Evolutionary conservation across 2,329 filamentous ascomycete genomes (phyloP).

Genomic region (Pestalotiopsis sp.): DNA sequence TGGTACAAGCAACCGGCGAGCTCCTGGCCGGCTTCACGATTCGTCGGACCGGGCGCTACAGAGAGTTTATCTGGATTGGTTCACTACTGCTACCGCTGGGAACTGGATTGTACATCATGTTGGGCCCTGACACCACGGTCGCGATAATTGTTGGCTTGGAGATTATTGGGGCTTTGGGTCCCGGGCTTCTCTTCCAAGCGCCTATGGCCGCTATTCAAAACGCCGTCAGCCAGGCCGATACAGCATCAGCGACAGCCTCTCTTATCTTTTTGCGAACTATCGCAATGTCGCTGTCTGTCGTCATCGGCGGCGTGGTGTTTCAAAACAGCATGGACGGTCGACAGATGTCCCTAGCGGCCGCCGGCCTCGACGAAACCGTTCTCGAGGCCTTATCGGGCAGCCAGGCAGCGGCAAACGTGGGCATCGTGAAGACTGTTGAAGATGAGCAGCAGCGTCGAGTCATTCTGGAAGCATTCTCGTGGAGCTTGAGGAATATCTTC

Average conservation of each 20-base stretch:
- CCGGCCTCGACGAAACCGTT: conserved; percentile 24
- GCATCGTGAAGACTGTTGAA: conserved; percentile 37
- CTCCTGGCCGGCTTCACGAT: conserved; percentile 30
- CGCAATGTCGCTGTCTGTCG: conserved; percentile 47
- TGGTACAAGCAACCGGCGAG: conserved; percentile 31
- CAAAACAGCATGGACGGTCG: conserved; percentile 30
- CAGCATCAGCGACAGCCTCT: conserved; percentile 50
- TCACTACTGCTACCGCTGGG: conserved; percentile 33
- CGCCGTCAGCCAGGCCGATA: conserved; percentile 49
- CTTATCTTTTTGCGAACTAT: conserved; percentile 51
- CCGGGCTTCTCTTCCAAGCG: conserved; percentile 36
- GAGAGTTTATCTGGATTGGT: conserved; percentile 38
- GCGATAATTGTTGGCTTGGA: conserved; percentile 42
- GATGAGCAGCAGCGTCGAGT: conserved; percentile 37
- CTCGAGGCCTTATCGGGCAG: conserved; percentile 37
- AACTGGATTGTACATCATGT: conserved; percentile 31
- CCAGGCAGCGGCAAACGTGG: conserved; percentile 46
- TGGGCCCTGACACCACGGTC: conserved; percentile 25
- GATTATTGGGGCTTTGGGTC: conserved; percentile 38
- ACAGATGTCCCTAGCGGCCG: conserved; percentile 18
- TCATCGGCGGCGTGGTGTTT: conserved; percentile 49
- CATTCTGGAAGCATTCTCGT: conserved; percentile 45
- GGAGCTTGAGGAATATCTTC: conserved; percentile 49
- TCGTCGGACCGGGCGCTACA: conserved; percentile 29
- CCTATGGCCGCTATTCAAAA: conserved; percentile 42